Evolutionary conservation across 1,284 basidiomycete species (phyloP).

Genomic region (Pisolithus thermaeus): DNA sequence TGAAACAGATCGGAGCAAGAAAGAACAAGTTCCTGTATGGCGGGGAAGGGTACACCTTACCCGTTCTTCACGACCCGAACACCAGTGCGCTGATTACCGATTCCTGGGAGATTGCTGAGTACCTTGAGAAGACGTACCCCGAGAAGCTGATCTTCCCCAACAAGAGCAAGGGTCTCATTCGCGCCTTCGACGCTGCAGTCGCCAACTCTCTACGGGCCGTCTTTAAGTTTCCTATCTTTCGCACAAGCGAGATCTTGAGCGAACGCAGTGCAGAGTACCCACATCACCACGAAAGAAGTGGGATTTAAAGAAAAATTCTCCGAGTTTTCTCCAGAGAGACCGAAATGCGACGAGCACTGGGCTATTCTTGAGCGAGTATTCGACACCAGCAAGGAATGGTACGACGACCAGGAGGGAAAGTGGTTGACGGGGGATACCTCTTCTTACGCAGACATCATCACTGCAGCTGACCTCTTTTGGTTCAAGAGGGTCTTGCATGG

Average conservation of each 20-base stretch:
- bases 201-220: neutral
- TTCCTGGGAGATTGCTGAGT: slow-evolving; percentile 35
- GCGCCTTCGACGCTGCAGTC: slow-evolving; percentile 22
- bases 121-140: slow-evolving; percentile 41
- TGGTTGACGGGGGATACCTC: slow-evolving; percentile 25
- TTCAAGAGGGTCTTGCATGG: slow-evolving; percentile 11
- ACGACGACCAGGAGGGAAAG: slow-evolving; percentile 12
- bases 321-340: slow-evolving; percentile 16
- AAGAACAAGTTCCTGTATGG: slow-evolving; percentile 14
- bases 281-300: slow-evolving; percentile 4
- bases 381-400: slow-evolving; percentile 11
- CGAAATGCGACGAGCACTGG: slow-evolving; percentile 21
- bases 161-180: slow-evolving; percentile 24
- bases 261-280: slow-evolving; percentile 14
- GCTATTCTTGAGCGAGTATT: slow-evolving; percentile 8
- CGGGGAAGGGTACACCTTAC: slow-evolving; percentile 25
- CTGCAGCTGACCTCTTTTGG: slow-evolving; percentile 14
- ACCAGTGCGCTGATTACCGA: slow-evolving; percentile 31
- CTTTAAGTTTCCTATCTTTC: slow-evolving; percentile 10
- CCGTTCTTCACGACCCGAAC: slow-evolving; percentile 28
- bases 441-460: slow-evolving; percentile 25
- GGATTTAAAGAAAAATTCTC: slow-evolving; percentile 7
- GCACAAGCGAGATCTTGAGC: slow-evolving; percentile 16
- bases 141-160: too few species aligned
- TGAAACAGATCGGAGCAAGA: slow-evolving; percentile 24